Evolutionary conservation across 2,329 filamentous ascomycete genomes (phyloP).

Genomic region (Fusarium metavorans): DNA sequence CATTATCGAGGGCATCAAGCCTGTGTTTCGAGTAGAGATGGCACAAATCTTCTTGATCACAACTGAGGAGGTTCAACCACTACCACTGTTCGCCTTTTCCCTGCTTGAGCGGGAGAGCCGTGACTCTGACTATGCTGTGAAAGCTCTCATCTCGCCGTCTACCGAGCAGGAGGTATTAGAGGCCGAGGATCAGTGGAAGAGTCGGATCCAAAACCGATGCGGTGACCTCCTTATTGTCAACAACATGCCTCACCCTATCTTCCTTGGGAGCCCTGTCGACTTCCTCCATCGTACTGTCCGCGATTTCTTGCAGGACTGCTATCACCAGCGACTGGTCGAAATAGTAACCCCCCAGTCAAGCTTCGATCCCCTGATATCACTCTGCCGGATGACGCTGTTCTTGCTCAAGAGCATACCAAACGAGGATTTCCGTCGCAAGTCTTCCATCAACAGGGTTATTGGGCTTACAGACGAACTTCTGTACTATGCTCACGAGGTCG

Average conservation of each 20-base stretch:
- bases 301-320: not conserved
- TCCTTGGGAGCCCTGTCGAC: slow-evolving; percentile 6
- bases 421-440: not conserved
- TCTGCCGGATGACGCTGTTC: not conserved
- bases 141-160: not conserved
- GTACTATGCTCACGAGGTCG: slow-evolving; percentile 5
- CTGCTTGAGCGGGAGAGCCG: not conserved
- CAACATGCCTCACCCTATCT: not conserved
- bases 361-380: not conserved
- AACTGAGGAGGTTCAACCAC: slow-evolving; percentile 5
- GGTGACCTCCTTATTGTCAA: slow-evolving; percentile 11
- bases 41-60: slow-evolving; percentile 3
- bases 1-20: not conserved
- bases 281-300: slow-evolving; percentile 6
- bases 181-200: not conserved
- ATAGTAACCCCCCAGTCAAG: not conserved
- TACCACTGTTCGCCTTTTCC: slow-evolving; percentile 9
- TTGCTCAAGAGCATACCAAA: not conserved
- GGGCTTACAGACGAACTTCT: slow-evolving; percentile 8
- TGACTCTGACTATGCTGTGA: not conserved
- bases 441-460: slow-evolving; percentile 5
- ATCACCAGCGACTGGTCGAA: not conserved
- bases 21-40: not conserved
- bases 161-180: not conserved
- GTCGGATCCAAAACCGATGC: slow-evolving; percentile 5